These are phyloP conservation scores for Ganoderma meredithae DNA, from an alignment of 1,284 basidiomycete species.

Conservation along the genomic window DNA sequence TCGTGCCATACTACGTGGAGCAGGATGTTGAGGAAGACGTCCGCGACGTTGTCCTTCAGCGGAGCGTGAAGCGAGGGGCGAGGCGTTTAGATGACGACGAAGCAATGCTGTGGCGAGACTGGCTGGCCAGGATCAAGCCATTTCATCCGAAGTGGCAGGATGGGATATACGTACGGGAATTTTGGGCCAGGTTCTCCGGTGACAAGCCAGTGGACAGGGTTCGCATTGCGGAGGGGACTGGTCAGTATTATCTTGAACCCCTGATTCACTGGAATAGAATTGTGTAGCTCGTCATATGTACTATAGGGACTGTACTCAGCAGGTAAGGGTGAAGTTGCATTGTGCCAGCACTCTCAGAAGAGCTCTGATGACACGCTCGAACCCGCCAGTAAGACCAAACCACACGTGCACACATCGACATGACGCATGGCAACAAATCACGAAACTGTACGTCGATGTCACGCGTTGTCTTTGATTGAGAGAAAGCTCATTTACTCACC, in stretches of 20 bases:
- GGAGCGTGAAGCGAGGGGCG: neutral
- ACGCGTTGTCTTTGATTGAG: too few relatives aligned
- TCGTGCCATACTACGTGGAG: neutral
- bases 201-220: neutral
- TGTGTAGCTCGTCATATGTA: neutral
- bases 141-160: neutral
- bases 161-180: neutral
- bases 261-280: neutral
- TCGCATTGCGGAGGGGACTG: neutral
- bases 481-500: too few relatives aligned
- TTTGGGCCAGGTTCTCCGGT: neutral
- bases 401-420: too few relatives aligned
- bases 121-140: neutral
- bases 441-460: too few relatives aligned
- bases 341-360: too few relatives aligned
- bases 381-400: too few relatives aligned
- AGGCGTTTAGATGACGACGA: neutral
- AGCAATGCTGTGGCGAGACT: neutral
- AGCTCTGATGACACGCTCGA: too few relatives aligned
- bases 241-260: neutral
- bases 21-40: neutral
- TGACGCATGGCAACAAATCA: too few relatives aligned
- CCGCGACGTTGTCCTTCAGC: neutral
- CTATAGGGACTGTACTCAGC: neutral
- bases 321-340: neutral